phyloP scores from a whole-genome alignment of 2,329 filamentous ascomycete genomes.

The Hymenoscyphus occultus region DNA sequence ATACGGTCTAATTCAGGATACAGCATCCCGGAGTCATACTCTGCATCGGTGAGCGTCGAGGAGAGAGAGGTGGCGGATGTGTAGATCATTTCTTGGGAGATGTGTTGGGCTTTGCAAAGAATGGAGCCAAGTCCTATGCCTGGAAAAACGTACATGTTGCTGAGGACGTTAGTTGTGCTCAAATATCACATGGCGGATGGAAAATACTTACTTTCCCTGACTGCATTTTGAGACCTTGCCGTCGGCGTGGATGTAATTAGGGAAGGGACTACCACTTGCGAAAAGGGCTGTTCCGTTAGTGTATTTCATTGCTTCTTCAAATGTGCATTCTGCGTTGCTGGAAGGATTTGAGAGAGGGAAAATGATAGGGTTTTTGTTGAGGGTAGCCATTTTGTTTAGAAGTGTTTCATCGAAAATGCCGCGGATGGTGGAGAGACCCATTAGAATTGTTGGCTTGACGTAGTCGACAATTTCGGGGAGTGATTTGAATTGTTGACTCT shows the following conservation, averaged over 20 bases:
- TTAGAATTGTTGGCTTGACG: conserved; percentile 75
- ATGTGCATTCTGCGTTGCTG: conserved; percentile 75
- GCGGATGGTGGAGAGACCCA: conserved; percentile 78
- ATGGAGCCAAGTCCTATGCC: conserved; percentile 80
- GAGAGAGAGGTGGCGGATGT: conserved; percentile 73
- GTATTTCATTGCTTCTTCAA: conserved; percentile 72
- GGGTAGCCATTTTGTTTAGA: conserved; percentile 69
- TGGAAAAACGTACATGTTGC: conserved; percentile 83
- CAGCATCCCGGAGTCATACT: conserved; percentile 55
- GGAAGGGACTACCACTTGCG: conserved; percentile 81
- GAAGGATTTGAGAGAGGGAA: conserved; percentile 86
- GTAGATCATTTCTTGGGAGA: conserved; percentile 60
- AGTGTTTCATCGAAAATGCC: conserved; percentile 72
- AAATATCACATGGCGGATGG: neutral
- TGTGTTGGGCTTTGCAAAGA: conserved; percentile 61
- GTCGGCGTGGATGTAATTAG: conserved; percentile 59
- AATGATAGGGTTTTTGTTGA: conserved; percentile 68
- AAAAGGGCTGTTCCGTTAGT: conserved; percentile 73
- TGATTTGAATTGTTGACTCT: conserved; percentile 49
- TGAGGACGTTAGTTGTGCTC: conserved; percentile 48
- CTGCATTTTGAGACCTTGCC: conserved; percentile 46
- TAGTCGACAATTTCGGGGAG: conserved; percentile 65
- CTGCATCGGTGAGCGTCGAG: conserved; percentile 63
- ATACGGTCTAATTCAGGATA: conserved; percentile 74
- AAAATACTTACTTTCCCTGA: conserved; percentile 42